Base-by-base conservation (phyloP, 2,329 filamentous ascomycete species). In the Cercospora zeae-maydis region DNA sequence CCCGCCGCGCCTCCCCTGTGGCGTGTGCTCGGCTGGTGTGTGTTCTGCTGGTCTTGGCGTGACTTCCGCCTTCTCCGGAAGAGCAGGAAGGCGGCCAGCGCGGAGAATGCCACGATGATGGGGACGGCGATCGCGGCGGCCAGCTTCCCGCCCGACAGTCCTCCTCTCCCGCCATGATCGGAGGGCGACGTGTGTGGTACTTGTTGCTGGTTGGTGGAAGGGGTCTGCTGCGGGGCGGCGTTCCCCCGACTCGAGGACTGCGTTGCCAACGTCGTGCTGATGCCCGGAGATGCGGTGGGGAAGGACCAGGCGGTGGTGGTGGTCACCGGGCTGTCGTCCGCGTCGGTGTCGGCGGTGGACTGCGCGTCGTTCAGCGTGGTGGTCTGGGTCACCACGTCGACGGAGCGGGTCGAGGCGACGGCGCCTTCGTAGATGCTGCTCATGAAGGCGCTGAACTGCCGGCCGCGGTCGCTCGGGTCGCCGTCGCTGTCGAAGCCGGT, bases 81-180 rank as follows among this genome's bases (percentile, higher is more conserved):
- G 37, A 63, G 65, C 58, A 69, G 34, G 63, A 67, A 60, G 10
- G 58, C 63, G 19, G 67, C 55, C 3, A 58, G 37, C 33, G 65
- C 47, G 6, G 62, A 30, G 2, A 63, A n/a, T 5, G 66, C 66
- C 37, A 66, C 31, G 30, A 69, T 36, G 39, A 70, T 63, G 6
- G 70, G 70, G 14, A 69, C 60, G 2, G 66, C 58, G 13, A 72
- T 64, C 3, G 69, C 69, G 10, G 69, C 70, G 5, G 68, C 66
- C 3, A 71, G 57, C 21, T 65, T 66, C 24, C 67, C 69, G 21
- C 49, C 39, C 9, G 70, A 70, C 6, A 71, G 58, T n/a, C 64
- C 27, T 11, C 58, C 62, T 39, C 45, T 63, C 39, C 62, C 37
- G 31, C 59, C 16, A 51, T 67, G 24, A 34, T 63, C 53, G n/a